A percentile compares a stretch with the other conserved stretches of the same genome.
phyloP scores from a whole-genome alignment of 1,139 yeast species.

The Suhomyces panamericanus region DNA sequence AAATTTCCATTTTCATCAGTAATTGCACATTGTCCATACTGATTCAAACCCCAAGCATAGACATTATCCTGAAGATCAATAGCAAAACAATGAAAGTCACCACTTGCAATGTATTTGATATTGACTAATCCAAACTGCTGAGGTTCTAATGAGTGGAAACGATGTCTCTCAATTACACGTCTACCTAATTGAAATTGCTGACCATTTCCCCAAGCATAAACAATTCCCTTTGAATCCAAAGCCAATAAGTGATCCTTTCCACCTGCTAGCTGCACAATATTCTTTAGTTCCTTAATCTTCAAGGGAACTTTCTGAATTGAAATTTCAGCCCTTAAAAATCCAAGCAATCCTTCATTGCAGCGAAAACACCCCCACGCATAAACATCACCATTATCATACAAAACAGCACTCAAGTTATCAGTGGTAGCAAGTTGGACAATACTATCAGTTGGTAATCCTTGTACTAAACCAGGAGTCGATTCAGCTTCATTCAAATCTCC shows the following conservation, averaged over 20 bases:
- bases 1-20: conserved; percentile 50
- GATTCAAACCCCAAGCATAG: conserved; percentile 92
- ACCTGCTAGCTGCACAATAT: conserved; percentile 81
- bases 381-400: conserved; percentile 80
- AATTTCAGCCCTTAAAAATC: conserved; percentile 65
- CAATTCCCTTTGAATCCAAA: conserved; percentile 79
- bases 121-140: conserved; percentile 77
- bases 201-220: conserved; percentile 97
- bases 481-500: conserved; percentile 87
- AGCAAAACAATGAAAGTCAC: conserved; percentile 96
- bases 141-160: conserved; percentile 68
- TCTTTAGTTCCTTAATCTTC: conserved; percentile 59
- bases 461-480: conserved; percentile 81
- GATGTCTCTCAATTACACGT: conserved; percentile 73
- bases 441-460: conserved; percentile 55
- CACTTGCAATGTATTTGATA: conserved; percentile 80
- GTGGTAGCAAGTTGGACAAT: conserved; percentile 90
- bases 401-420: conserved; percentile 82
- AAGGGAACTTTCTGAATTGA: conserved; percentile 67
- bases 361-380: conserved; percentile 98
- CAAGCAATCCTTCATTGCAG: conserved; percentile 87
- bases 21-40: conserved; percentile 93
- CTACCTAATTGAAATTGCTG: conserved; percentile 91
- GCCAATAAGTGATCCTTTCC: conserved; percentile 94
- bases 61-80: conserved; percentile 71